A percentile compares a stretch with the other conserved stretches of the same genome.
phyloP scores from a whole-genome alignment of 1,139 yeast genomes.

The Diutina mesorugosa region DNA sequence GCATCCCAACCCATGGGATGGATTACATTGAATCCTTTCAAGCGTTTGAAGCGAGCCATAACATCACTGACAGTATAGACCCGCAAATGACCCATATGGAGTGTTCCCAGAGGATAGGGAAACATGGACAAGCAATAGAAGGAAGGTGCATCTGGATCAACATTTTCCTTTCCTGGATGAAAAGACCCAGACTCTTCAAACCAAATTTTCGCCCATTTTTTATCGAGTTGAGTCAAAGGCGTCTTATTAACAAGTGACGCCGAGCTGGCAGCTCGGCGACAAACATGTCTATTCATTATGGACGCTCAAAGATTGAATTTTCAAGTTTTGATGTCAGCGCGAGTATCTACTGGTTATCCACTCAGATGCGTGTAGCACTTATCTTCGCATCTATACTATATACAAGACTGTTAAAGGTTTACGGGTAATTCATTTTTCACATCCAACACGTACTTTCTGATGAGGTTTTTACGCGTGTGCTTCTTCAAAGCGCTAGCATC shows the following conservation, averaged over 20 bases:
- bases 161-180: constrained; percentile 28
- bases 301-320: not conserved
- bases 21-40: constrained; percentile 65
- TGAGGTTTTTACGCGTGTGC: not conserved
- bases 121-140: constrained; percentile 78
- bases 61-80: constrained; percentile 88
- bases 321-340: not conserved
- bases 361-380: not conserved
- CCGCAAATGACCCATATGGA: constrained; percentile 89
- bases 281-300: not conserved
- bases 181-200: constrained; percentile 22
- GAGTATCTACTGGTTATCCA: not conserved
- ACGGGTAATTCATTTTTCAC: constrained; percentile 1
- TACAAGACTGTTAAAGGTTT: not conserved
- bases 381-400: not conserved
- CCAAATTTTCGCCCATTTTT: constrained; percentile 46
- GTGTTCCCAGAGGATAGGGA: constrained; percentile 88
- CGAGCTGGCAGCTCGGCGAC: not conserved
- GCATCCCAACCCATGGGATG: constrained; percentile 99
- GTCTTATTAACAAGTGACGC: not conserved
- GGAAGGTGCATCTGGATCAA: constrained; percentile 16
- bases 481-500: not conserved
- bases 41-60: constrained; percentile 62
- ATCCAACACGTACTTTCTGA: constrained; percentile 1
- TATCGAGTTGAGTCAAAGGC: constrained; percentile 17